A percentile compares a stretch with the other conserved stretches of the same genome.
phyloP scores from a whole-genome alignment of 2,329 filamentous ascomycete genomes.

The Phialophora expanda region DNA sequence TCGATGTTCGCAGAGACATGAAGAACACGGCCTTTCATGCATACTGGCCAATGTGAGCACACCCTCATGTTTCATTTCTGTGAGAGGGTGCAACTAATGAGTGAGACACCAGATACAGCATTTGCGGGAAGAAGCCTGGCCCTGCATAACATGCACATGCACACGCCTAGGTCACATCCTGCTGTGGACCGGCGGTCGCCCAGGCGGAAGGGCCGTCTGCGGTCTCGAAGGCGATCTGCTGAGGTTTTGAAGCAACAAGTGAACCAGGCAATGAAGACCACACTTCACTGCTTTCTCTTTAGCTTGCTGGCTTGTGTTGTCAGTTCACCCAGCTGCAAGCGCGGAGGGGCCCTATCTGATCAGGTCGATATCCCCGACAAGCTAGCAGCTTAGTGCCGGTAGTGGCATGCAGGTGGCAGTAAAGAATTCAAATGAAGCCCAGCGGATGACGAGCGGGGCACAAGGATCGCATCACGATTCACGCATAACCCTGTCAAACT shows the following conservation, averaged over 20 bases:
- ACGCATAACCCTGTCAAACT: neutral
- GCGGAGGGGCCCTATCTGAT: neutral
- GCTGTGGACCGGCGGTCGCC: neutral
- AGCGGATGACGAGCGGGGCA: slow-evolving; percentile 1
- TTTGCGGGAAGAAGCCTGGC: slow-evolving; percentile 22
- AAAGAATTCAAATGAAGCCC: neutral
- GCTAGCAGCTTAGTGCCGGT: slow-evolving; percentile 3
- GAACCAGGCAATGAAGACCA: neutral
- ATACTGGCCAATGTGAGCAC: slow-evolving; percentile 29
- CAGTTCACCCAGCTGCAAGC: slow-evolving; percentile 4
- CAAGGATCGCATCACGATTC: slow-evolving; percentile 7
- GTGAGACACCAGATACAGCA: slow-evolving; percentile 22
- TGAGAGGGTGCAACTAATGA: slow-evolving; percentile 13
- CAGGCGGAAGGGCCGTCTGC: neutral
- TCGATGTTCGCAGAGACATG: slow-evolving; percentile 45
- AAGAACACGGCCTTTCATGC: slow-evolving; percentile 43
- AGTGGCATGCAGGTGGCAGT: slow-evolving; percentile 2
- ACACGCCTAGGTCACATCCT: neutral
- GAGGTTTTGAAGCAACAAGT: neutral
- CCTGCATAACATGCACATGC: slow-evolving; percentile 4
- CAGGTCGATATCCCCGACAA: neutral
- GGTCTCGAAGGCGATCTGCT: neutral
- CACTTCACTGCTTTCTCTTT: neutral
- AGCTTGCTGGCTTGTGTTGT: neutral
- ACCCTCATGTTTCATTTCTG: neutral